Base-by-base conservation (phyloP, 1,284 basidiomycete genomes). In the Quambalaria eucalypti region DNA sequence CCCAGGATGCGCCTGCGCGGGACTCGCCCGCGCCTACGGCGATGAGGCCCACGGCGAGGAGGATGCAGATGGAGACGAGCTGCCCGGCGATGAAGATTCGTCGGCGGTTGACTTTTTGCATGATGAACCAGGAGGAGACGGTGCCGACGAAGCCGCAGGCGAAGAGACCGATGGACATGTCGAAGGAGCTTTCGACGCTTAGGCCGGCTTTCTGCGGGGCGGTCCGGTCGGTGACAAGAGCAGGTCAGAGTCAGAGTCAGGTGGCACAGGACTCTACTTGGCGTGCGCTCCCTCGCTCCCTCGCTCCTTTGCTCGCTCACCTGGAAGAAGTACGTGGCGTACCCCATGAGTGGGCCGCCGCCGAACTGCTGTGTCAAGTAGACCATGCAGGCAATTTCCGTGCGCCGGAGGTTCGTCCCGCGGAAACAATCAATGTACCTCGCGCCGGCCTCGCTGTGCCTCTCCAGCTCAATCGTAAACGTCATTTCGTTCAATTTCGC, bases 21-120 rank as follows among this genome's bases (percentile, higher is more conserved):
- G 52, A 30, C 28, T 57, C 57, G 21, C 60, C 54, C 56, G 78
- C 76, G 25, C 78, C 78, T 5, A 21, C 42, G 5, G 21, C 42
- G 44, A 81, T 66, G 54, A 76, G 77, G 28, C 81, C 81, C 65
- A 80, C 79, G 69, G 78, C 59, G 62, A 80, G 68, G 39, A 82
- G 76, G 23, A 79, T 71, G 57, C 76, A 57, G 49, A 71, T 71
- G 56, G 80, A 76, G 36, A 74, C 65, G 55, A 69, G 68, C 23
- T 81, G 76, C 38, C 81, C 81, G 48, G 58, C 69, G 50, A 80
- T 69, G 74, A 80, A 80, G 39, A 81, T 65, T 1, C 73, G 68
- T n/a, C 79, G 76, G 26, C 79, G 77, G 21, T 79, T 79, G 49
- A 74, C 55, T 33, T 61, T 57, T 16, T 55, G 56, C 63, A 79